Percentiles rank a stretch among this genome's conserved stretches.
Evolutionary conservation across 192 early-diverging fungal species (phyloP).

Genomic region (Backusella circina): DNA sequence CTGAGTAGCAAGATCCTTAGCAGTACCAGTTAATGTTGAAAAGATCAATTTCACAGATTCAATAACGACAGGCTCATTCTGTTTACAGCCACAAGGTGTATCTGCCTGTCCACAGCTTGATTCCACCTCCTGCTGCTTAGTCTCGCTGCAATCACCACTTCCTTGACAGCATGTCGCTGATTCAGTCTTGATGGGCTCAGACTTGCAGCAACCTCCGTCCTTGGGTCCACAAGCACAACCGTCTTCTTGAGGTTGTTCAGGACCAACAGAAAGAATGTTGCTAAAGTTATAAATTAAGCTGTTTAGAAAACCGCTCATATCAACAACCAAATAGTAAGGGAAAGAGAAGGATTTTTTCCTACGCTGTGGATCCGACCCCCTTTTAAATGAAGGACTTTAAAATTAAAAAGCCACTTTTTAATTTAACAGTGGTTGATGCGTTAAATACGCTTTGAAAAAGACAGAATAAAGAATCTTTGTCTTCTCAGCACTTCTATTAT

Average conservation of each 20-base stretch:
- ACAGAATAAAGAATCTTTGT: too few species aligned
- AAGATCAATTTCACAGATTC: slow-evolving; percentile 56
- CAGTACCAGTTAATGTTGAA: slow-evolving; percentile 53
- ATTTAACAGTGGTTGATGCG: background rate
- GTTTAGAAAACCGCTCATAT: slow-evolving; percentile 25
- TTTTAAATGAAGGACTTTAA: background rate
- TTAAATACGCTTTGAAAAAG: too few species aligned
- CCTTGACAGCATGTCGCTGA: background rate
- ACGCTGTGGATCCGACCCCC: background rate
- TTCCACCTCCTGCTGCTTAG: background rate
- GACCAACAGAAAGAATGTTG: slow-evolving; percentile 24
- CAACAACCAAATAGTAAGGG: background rate
- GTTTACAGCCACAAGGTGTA: background rate
- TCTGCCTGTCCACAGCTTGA: background rate
- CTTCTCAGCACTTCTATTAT: too few species aligned
- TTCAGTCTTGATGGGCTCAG: background rate
- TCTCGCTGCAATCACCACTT: background rate
- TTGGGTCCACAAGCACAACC: slow-evolving; percentile 10
- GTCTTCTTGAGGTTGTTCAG: slow-evolving; percentile 9
- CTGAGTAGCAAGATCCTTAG: slow-evolving; percentile 45
- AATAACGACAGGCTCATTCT: slow-evolving; percentile 7
- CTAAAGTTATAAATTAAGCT: slow-evolving; percentile 19
- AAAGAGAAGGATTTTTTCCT: background rate
- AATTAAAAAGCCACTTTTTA: background rate
- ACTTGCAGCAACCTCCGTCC: slow-evolving; percentile 2